phyloP scores from a whole-genome alignment of 371 early-diverging fungal genomes.

The Mortierella sp. region DNA sequence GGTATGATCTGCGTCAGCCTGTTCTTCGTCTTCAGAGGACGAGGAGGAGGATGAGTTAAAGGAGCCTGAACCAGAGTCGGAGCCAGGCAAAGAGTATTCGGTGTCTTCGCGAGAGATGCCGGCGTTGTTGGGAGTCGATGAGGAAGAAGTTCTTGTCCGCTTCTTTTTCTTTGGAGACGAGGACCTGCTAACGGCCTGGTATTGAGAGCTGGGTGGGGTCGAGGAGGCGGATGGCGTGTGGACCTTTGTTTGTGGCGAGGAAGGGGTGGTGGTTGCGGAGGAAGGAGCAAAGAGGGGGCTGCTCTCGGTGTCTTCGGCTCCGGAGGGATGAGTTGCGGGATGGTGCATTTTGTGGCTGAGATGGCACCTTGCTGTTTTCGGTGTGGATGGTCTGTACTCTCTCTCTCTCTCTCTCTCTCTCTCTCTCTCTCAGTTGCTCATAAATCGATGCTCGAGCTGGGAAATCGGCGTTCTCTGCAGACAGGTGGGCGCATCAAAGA shows the following conservation, averaged over 20 bases:
- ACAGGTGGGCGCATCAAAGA: not conserved
- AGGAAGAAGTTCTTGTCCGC: not conserved
- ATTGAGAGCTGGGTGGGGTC: not conserved
- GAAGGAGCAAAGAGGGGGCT: not conserved
- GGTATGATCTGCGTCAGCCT: not conserved
- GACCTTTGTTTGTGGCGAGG: not conserved
- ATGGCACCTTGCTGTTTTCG: not conserved
- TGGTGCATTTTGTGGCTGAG: conserved; percentile 2
- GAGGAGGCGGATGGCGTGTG: not conserved
- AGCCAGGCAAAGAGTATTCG: not conserved
- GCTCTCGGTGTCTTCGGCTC: conserved; percentile 11
- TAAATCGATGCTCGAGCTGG: not conserved
- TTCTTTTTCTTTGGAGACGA: conserved; percentile 9
- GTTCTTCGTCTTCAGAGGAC: conserved; percentile 11
- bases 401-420: no score
- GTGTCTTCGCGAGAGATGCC: not conserved
- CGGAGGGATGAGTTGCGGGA: not conserved
- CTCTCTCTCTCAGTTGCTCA: not conserved
- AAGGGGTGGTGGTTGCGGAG: not conserved
- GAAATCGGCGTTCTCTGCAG: not conserved
- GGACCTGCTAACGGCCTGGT: conserved; percentile 12
- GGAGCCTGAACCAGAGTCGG: not conserved
- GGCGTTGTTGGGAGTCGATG: not conserved
- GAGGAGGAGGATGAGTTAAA: not conserved
- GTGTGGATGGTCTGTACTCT: not conserved